phyloP scores from a whole-genome alignment of 2,329 filamentous ascomycete species.

The Aspergillus tamarii region DNA sequence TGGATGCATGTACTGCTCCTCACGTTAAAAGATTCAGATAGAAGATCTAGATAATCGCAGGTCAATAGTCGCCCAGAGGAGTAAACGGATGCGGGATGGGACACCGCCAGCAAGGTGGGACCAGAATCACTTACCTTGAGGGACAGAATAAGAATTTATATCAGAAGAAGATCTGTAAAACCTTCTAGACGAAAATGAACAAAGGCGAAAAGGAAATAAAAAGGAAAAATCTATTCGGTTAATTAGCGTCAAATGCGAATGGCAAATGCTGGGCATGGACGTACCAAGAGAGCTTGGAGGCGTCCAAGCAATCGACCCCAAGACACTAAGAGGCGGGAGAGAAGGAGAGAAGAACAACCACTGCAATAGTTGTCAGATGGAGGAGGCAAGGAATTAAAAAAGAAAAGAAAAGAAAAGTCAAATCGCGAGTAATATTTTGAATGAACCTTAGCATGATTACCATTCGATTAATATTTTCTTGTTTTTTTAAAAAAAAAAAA shows the following conservation, averaged over 20 bases:
- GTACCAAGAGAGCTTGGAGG: slow-evolving; percentile 2
- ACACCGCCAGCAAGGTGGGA: not conserved
- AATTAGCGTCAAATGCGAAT: slow-evolving; percentile 1
- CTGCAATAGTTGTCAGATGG: not conserved
- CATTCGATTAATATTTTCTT: not conserved
- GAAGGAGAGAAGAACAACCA: slow-evolving; percentile 4
- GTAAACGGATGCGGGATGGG: not conserved
- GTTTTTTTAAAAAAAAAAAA: no score
- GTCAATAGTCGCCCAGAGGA: not conserved
- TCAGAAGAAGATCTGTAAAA: not conserved
- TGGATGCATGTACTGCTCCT: slow-evolving; percentile 39
- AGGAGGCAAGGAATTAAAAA: not conserved
- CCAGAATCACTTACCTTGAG: not conserved
- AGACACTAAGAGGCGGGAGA: slow-evolving; percentile 10
- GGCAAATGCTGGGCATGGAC: not conserved
- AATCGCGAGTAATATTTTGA: not conserved
- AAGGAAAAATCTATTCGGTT: not conserved
- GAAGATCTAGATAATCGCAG: not conserved
- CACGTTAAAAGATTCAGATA: not conserved
- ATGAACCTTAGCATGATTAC: not conserved
- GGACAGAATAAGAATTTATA: not conserved
- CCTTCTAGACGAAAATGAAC: not conserved
- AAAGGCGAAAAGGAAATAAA: slow-evolving; percentile 16
- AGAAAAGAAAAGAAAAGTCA: not conserved
- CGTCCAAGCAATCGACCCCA: not conserved